Base-by-base conservation (phyloP, 1,284 basidiomycete species). In the Peniophora sp. region DNA sequence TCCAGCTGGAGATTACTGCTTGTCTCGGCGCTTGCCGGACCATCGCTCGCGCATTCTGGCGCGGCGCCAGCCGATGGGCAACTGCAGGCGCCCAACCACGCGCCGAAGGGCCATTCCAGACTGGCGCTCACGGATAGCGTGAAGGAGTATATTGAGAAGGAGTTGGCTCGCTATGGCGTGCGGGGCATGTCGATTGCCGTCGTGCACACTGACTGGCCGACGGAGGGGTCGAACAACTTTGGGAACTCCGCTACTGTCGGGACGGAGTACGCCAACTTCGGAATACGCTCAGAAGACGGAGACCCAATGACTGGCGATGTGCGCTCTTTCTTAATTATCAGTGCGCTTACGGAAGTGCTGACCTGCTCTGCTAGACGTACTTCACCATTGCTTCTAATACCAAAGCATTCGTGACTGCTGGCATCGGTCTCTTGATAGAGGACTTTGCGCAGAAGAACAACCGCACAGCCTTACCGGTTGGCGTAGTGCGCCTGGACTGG, bases 301-400 rank as follows among this genome's bases (percentile, higher is more conserved):
- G 52, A 63, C n/a, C 52, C 53, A 8, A 52, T 67, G 44, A 62
- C 61, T 5, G 50, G 55, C 2, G 63, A 68, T 24, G 68, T 69
- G 51, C 23, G 62, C 51, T 50, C 56, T 48, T 16, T 43, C 36
- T 20, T 16, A 45, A 8, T 9, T 34, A 38, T 5, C 27, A 32
- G 5, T 32, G 27, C 27, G 34, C 43, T 9, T 12, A 53, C 23
- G 5, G n/a, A 12, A 12, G 17, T 2, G 24, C 34, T 17, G 11
- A 48, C 10, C 24, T 11, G 9, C 25, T 3, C 23, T 12, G 6
- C 8, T 50, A 74, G 73, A 65, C 70, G 0, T 55, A 69, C 22
- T 73, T 74, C 55, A 59, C 56, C 2, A 67, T 77, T 38, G 74
- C 64, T 1, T 75, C 73, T 14, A 72, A 69, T 56, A 71, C 72